Evolutionary conservation across 306 rosid genomes (phyloP), one percentile per base, ranked within the genome.

Genomic region (Argentina anserina): DNA sequence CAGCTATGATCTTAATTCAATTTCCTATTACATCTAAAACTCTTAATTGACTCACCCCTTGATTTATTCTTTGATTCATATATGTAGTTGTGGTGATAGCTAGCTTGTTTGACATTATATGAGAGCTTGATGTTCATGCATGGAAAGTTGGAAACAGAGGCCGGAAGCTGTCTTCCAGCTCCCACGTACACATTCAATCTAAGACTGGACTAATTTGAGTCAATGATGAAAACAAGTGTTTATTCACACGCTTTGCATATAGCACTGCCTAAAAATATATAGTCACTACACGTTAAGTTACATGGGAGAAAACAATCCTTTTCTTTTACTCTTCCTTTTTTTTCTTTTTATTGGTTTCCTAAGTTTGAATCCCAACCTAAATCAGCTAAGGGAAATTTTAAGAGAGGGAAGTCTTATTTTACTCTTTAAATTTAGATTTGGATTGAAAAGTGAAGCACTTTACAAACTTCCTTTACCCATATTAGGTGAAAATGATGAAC

Each of bases 291-390:
- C 84, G 85, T 82, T 77, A 84, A 84, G 81, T 63, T 83, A 85
- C 89, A 85, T 79, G 75, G 90, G 80, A 88, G 84, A 71, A 83
- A 85, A 82, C 90, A 89, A 43, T 86, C 45, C 90, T 88, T 89
- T 83, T 49, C 39, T 75, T 77, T 56, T 40, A 86, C 93, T 85
- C 87, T 45, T 72, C 39, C 60, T 9, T 37, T 20, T 45, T 63
- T 41, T 56, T 40, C 36, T 67, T 85, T 64, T 45, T 52, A 42
- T 76, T 75, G 64, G 18, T 47, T 56, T 9, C 18, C 69, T 39
- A 40, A 64, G 43, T 64, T 37, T 64, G 69, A 37, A 64, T 34
- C 49, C 49, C 69, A 39, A 64, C 43, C 67, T 62, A 34, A 59
- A 39, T 34, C 39, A 59, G 37, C n/a, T 26, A 14, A 28, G 18